Evolutionary conservation across 768 basidiomycete species (phyloP), one percentile per base, ranked within the genome.

Genomic region (Lactifluus piperatus): DNA sequence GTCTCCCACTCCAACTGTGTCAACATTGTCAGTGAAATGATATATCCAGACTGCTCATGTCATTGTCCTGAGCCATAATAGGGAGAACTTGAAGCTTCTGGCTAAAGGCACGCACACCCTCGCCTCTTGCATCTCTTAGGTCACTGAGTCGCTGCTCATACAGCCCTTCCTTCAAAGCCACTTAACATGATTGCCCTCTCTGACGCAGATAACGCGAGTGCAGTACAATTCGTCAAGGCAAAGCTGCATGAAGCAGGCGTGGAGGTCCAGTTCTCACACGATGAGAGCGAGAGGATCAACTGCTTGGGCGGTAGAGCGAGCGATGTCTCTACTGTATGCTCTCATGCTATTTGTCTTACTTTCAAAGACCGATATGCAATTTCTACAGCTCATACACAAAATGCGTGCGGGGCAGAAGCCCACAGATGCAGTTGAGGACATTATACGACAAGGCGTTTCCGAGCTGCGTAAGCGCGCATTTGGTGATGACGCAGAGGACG

Each of bases 381-480:
- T 9, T 49, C 18, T 57, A 22, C 62, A 93, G 90, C 73, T 97
- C 34, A 83, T 94, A 11, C 86, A 92, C 73, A 94, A 94, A 73
- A 83, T 94, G 37, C 79, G 84, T 22, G 84, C 77, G 50, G 89
- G 91, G 2, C 81, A 82, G 72, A 73, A 69, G 16, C 79, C 94
- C 3, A 77, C 83, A 54, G 88, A 88, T 39, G 91, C 92, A 1
- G 88, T 97, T 5, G 90, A 94, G 67, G 94, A 97, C 67, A 91
- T 98, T 65, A 82, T 97, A 60, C 72, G 73, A 22, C 80, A 90
- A 16, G 86, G 85, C 34, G 82, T 93, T 10, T 79, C 83, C 34
- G 94, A 97, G 69, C 74, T 98, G 51, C 77, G 89, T 48, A 97
- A 97, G 78, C 86, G 81, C 48, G 90, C 90, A 0, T 99, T 97